Evolutionary conservation across 768 basidiomycete genomes (phyloP).

Genomic region (Punctularia strigosozonata): DNA sequence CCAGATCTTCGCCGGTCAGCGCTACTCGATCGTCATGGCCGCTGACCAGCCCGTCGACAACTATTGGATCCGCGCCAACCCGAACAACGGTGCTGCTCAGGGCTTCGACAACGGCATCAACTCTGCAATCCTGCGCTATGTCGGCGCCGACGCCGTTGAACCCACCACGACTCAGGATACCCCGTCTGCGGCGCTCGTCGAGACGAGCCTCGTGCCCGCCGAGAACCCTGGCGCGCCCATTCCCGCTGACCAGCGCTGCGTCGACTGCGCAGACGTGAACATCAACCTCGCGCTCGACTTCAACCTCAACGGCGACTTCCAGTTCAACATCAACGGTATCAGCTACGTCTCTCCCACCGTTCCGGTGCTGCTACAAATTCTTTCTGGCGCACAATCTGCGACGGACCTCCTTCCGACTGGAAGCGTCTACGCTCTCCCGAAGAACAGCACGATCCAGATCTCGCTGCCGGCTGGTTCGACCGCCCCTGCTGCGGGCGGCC

Average conservation of each 20-base stretch:
- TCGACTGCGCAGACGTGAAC: constrained; percentile 2
- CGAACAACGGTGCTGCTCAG: constrained; percentile 15
- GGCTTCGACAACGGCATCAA: constrained; percentile 18
- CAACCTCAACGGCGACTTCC: constrained; percentile 2
- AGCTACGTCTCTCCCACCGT: constrained; percentile 29
- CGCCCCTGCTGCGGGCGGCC: no score
- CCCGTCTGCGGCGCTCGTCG: constrained; percentile 6
- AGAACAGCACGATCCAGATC: constrained; percentile 34
- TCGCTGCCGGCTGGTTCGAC: no score
- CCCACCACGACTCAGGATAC: constrained; percentile 15
- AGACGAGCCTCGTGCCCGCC: constrained; percentile 9
- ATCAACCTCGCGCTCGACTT: constrained; percentile 11
- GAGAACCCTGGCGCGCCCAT: no score
- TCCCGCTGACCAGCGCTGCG: no score
- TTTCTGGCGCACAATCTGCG: constrained; percentile 38
- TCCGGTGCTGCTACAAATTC: constrained; percentile 46
- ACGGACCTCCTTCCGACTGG: constrained; percentile 36
- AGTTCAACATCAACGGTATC: no score
- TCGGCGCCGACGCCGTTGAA: constrained; percentile 17
- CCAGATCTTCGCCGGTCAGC: constrained; percentile 27
- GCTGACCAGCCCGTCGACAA: constrained; percentile 30
- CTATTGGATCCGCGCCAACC: constrained; percentile 19
- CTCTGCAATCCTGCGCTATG: constrained; percentile 29
- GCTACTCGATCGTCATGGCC: constrained; percentile 16
- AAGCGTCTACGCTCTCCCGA: constrained; percentile 32